phyloP scores from a whole-genome alignment of 768 basidiomycete species.

The Xanthoconium stramineum region DNA sequence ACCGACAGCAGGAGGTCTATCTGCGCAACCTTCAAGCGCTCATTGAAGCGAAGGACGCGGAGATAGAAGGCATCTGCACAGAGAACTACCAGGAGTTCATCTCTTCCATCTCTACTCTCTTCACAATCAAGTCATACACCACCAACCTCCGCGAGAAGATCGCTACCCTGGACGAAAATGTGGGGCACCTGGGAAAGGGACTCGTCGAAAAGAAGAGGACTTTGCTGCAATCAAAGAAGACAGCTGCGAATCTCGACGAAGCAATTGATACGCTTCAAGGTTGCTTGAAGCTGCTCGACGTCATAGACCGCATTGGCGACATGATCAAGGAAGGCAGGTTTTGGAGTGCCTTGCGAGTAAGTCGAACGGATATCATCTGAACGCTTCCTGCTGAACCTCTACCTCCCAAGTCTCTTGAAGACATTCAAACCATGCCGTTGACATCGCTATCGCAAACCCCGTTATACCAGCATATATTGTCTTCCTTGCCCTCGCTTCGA shows the following conservation, averaged over 20 bases:
- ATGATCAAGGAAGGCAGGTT: constrained; percentile 94
- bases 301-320: constrained; percentile 86
- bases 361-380: constrained; percentile 30
- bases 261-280: constrained; percentile 95
- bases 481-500: constrained; percentile 87
- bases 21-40: constrained; percentile 82
- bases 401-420: constrained; percentile 79
- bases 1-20: constrained; percentile 85
- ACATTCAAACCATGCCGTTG: constrained; percentile 87
- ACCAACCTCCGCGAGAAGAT: constrained; percentile 91
- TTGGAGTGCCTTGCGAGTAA: constrained; percentile 93
- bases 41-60: constrained; percentile 90
- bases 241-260: constrained; percentile 92
- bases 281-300: constrained; percentile 87
- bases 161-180: constrained; percentile 80
- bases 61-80: constrained; percentile 94
- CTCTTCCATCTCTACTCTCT: constrained; percentile 91
- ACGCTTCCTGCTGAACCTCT: constrained; percentile 31
- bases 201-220: constrained; percentile 93
- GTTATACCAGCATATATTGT: constrained; percentile 87
- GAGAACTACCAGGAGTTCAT: constrained; percentile 99
- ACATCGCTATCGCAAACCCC: constrained; percentile 89
- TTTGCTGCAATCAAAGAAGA: constrained; percentile 86
- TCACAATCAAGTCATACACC: constrained; percentile 95
- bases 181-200: constrained; percentile 82